Base-by-base conservation (phyloP, 192 early-diverging fungal species). In the Coemansia sp. region DNA sequence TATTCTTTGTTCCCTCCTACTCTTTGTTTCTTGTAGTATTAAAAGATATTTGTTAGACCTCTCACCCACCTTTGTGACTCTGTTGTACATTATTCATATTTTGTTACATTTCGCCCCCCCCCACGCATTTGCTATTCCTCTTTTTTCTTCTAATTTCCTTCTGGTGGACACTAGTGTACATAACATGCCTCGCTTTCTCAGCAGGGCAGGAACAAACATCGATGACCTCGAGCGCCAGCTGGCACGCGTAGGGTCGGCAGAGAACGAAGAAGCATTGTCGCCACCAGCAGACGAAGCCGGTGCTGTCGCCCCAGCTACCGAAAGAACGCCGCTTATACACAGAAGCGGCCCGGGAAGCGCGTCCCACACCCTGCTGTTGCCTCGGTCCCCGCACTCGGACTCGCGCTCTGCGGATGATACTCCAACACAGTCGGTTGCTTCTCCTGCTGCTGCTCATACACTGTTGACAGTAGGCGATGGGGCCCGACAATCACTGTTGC, bases 211-310 rank as follows among this genome's bases (percentile, higher is more conserved):
- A 16, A 80, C 78, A 15, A 68, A 71, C 43, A 80, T 84, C 60
- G 83, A 80, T 48, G 83, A 76, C 68, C 69, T 84, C 8, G 74
- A 84, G 54, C 69, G 74, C 12, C 78, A 80, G 70, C 72, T 84
- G 40, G 78, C 71, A 10, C 78, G 83, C 16, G 69, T 81, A 8
- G 83, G 74, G 26, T 82, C 80, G 6, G 66, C 58, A 9, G 75
- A 77, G n/a, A 73, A 76, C 69, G 72, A 73, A 37, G 19, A 49
- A 15, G 26, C 26, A 26, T 26, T 26, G 26, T 73, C 78, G n/a
- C 11, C 51, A 8, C 66, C 77, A 8, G 65, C 63, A 39, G 73
- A 70, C 36, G 69, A 67, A 60, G 61, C 16, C 3, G 39, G n/a
- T 16, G 56, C 61, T 43, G 8, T 36, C 58, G 6, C 40, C 6